phyloP scores from a whole-genome alignment of 1,284 basidiomycete species.

The Trichosporon asahii region DNA sequence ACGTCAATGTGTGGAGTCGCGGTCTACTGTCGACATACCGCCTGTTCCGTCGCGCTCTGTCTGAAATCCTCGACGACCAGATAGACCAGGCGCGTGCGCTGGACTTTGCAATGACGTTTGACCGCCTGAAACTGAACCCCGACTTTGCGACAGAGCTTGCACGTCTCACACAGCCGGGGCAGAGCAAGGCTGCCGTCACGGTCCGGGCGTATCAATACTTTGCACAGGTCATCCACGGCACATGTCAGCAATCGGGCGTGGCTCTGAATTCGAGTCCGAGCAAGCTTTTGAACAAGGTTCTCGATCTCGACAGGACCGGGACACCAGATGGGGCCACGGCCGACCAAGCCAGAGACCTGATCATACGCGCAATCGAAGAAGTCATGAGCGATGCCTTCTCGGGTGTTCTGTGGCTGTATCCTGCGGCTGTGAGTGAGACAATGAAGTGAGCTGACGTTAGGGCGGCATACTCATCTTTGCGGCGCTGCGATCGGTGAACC shows the following conservation, averaged over 20 bases:
- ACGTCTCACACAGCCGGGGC: background rate
- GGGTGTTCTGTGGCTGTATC: slow-evolving; percentile 36
- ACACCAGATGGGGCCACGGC: background rate
- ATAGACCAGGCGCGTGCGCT: background rate
- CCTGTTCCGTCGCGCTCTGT: background rate
- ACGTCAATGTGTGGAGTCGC: background rate
- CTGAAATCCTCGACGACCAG: background rate
- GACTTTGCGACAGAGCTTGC: background rate
- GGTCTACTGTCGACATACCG: background rate
- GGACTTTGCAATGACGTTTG: slow-evolving; percentile 27
- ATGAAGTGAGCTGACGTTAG: background rate
- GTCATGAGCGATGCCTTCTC: slow-evolving; percentile 24
- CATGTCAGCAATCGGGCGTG: background rate
- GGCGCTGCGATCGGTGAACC: background rate
- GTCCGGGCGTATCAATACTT: background rate
- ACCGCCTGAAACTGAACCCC: slow-evolving; percentile 31
- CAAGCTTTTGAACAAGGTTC: background rate
- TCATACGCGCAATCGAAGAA: background rate
- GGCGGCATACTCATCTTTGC: background rate
- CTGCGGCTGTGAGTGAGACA: slow-evolving; percentile 27
- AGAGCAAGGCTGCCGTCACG: slow-evolving; percentile 29
- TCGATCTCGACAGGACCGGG: background rate
- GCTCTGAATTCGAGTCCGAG: background rate
- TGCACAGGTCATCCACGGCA: background rate
- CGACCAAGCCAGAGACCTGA: background rate